Conservation (phyloP, 148 eudicot genomes). For the Fallopia convolvulus region DNA sequence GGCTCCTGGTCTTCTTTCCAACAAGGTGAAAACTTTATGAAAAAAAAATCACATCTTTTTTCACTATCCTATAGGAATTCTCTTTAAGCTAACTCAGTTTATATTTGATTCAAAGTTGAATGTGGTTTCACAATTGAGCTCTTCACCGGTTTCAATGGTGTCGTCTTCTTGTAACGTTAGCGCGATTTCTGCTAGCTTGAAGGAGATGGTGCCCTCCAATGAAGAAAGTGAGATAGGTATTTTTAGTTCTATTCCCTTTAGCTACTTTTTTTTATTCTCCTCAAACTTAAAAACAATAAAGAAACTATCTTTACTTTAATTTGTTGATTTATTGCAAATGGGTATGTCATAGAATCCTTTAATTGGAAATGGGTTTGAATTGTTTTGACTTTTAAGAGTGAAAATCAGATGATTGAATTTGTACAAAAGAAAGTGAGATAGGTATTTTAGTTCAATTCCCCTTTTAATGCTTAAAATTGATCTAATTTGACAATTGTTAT, state of each 20-base stretch:
- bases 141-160: background rate
- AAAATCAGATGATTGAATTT: background rate
- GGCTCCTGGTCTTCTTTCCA: constrained; percentile 8
- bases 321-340: background rate
- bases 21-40: background rate
- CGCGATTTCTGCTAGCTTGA: background rate
- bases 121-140: constrained; percentile 7
- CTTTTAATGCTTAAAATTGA: background rate
- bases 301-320: background rate
- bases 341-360: background rate
- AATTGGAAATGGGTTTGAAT: background rate
- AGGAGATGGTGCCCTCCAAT: background rate
- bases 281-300: background rate
- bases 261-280: too few species aligned
- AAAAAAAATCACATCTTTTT: background rate
- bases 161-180: background rate
- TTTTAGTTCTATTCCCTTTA: background rate
- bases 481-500: background rate
- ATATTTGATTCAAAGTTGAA: background rate
- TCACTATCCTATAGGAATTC: background rate
- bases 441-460: background rate
- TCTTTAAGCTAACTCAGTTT: too few species aligned
- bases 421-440: background rate
- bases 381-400: background rate
- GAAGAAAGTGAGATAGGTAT: background rate